Conservation (phyloP, 2,329 filamentous ascomycete genomes). For the Lasiodiplodia citricola region DNA sequence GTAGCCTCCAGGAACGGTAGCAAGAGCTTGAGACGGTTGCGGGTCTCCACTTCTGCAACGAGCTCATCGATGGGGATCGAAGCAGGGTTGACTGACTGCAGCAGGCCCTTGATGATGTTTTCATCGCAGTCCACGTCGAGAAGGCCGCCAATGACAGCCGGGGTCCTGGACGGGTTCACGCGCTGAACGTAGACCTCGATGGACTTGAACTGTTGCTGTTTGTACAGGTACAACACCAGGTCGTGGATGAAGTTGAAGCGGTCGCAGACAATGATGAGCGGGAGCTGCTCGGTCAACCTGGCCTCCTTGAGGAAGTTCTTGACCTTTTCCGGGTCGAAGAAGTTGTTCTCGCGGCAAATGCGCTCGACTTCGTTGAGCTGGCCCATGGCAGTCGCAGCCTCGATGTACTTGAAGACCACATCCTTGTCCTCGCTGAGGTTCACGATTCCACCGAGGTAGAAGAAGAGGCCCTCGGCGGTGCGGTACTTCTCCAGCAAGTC, state of each 20-base stretch:
- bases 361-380: conserved; percentile 97
- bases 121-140: conserved; percentile 98
- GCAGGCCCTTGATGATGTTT: conserved; percentile 89
- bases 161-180: conserved; percentile 89
- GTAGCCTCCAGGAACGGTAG: conserved; percentile 95
- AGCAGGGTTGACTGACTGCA: conserved; percentile 81
- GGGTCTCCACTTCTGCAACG: conserved; percentile 90
- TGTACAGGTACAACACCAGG: conserved; percentile 93
- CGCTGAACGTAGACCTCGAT: conserved; percentile 98
- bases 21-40: conserved; percentile 93
- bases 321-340: conserved; percentile 91
- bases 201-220: conserved; percentile 98
- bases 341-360: conserved; percentile 89
- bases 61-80: conserved; percentile 94
- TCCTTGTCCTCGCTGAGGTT: conserved; percentile 95
- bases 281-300: conserved; percentile 86
- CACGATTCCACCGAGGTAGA: conserved; percentile 97
- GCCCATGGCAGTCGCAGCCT: conserved; percentile 90
- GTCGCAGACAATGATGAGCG: conserved; percentile 97
- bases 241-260: conserved; percentile 99
- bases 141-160: conserved; percentile 89
- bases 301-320: conserved; percentile 99
- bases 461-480: conserved; percentile 95
- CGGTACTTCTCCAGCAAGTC: conserved; percentile 97
- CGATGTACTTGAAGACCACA: conserved; percentile 99